A percentile compares a stretch with the other conserved stretches of the same genome.
phyloP scores from a whole-genome alignment of 352 stramenopile genomes.

The Phytophthora crassamura region DNA sequence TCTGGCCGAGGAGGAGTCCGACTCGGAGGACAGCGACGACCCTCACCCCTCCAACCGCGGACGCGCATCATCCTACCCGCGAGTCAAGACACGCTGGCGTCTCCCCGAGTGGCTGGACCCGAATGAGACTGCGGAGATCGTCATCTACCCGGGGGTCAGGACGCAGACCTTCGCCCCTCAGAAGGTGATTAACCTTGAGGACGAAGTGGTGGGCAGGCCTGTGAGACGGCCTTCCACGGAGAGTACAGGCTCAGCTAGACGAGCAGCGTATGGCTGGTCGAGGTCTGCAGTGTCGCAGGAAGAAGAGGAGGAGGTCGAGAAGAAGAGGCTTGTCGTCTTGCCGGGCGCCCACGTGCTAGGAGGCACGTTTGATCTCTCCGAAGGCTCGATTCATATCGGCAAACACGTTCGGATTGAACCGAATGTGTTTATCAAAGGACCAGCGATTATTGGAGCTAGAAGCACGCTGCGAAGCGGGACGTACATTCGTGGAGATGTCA shows the following conservation, averaged over 20 bases:
- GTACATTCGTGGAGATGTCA: constrained; percentile 75
- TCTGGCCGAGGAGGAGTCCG: constrained; percentile 39
- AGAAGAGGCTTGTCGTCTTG: constrained; percentile 61
- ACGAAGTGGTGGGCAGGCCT: constrained; percentile 9
- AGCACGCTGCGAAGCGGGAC: constrained; percentile 67
- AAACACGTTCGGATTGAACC: constrained; percentile 71
- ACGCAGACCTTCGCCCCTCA: constrained; percentile 55
- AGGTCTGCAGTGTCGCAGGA: constrained; percentile 40
- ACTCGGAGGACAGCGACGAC: constrained; percentile 48
- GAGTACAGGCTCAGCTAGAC: constrained; percentile 18
- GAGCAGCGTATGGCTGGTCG: constrained; percentile 38
- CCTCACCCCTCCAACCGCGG: constrained; percentile 18
- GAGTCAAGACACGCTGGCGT: constrained; percentile 39
- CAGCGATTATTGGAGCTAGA: constrained; percentile 71
- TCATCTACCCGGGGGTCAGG: constrained; percentile 62
- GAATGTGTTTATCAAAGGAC: constrained; percentile 77
- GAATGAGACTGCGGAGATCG: constrained; percentile 49
- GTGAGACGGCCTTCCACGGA: constrained; percentile 31
- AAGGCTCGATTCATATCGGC: constrained; percentile 73
- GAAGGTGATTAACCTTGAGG: constrained; percentile 67
- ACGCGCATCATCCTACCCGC: constrained; percentile 34
- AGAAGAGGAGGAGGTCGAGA: constrained; percentile 30
- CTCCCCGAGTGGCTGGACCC: constrained; percentile 58
- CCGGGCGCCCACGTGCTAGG: constrained; percentile 56
- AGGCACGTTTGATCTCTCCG: constrained; percentile 72